These are phyloP conservation scores for Panaeolus cyanescens DNA, from an alignment of 768 basidiomycete genomes.

Conservation along the genomic window DNA sequence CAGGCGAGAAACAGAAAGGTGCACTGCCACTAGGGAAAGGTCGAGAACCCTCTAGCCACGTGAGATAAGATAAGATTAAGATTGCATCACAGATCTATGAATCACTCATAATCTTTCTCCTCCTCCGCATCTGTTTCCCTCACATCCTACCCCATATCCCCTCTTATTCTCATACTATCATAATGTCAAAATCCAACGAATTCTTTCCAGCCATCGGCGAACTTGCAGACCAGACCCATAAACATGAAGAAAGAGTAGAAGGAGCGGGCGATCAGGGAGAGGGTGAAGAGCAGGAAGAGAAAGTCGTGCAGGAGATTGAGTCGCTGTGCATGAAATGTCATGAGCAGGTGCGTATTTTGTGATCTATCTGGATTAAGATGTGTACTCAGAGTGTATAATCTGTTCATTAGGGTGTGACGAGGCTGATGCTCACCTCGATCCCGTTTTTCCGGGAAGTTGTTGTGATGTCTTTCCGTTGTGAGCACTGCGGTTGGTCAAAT, in stretches of 20 bases:
- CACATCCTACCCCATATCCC: slow-evolving; percentile 2
- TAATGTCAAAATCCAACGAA: slow-evolving; percentile 15
- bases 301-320: slow-evolving; percentile 80
- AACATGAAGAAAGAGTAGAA: slow-evolving; percentile 54
- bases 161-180: neutral
- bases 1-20: too few species aligned
- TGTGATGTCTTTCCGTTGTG: slow-evolving; percentile 95
- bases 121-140: neutral
- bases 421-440: slow-evolving; percentile 89
- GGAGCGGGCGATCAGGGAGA: slow-evolving; percentile 8
- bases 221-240: slow-evolving; percentile 19
- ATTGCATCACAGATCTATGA: neutral
- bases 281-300: slow-evolving; percentile 52
- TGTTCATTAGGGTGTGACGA: slow-evolving; percentile 73
- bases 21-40: neutral
- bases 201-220: slow-evolving; percentile 63
- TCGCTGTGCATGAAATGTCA: slow-evolving; percentile 94
- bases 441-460: slow-evolving; percentile 96
- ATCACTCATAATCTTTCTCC: slow-evolving; percentile 3
- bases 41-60: neutral
- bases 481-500: slow-evolving; percentile 86
- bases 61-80: slow-evolving; percentile 1
- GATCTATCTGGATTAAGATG: neutral
- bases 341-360: slow-evolving; percentile 66
- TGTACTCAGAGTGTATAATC: slow-evolving; percentile 17